Evolutionary conservation across 1,284 basidiomycete genomes (phyloP).

Genomic region (Anthracocystis walkeri): DNA sequence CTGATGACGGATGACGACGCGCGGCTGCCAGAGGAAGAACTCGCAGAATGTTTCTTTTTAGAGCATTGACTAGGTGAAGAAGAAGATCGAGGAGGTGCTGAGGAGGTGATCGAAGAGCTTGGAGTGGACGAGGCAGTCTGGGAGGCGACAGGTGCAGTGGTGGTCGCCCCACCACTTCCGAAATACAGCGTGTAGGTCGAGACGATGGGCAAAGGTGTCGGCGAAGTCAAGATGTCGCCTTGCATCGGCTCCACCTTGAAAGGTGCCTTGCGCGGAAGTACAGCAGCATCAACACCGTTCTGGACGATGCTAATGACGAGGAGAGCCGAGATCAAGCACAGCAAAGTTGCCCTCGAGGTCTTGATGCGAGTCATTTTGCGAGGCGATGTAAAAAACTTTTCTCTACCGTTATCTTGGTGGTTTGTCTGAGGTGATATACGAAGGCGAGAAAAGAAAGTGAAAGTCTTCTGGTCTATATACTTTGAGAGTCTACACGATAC

Average conservation of each 20-base stretch:
- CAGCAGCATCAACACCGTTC: slow-evolving; percentile 4
- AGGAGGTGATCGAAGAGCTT: background rate
- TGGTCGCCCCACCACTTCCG: slow-evolving; percentile 18
- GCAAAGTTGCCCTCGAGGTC: slow-evolving; percentile 6
- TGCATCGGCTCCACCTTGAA: slow-evolving; percentile 8
- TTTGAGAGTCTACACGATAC: background rate
- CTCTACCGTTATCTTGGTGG: background rate
- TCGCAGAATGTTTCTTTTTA: slow-evolving; percentile 14
- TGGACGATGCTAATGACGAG: background rate
- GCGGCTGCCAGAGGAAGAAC: background rate
- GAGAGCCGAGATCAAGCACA: slow-evolving; percentile 8
- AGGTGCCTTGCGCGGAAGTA: slow-evolving; percentile 16
- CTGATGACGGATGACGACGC: slow-evolving; percentile 25
- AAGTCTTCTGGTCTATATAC: background rate
- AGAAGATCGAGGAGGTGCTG: slow-evolving; percentile 7
- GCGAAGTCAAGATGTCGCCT: background rate
- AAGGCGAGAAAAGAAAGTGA: slow-evolving; percentile 5
- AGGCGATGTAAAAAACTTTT: background rate
- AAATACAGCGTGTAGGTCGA: slow-evolving; percentile 37
- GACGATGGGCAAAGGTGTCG: slow-evolving; percentile 20
- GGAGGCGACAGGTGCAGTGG: slow-evolving; percentile 3
- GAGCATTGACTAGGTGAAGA: slow-evolving; percentile 16
- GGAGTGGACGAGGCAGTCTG: background rate
- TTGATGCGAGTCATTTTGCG: slow-evolving; percentile 8
- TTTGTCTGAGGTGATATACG: background rate